phyloP scores from a whole-genome alignment of 768 basidiomycete genomes.

The Mycena olivaceomarginata region DNA sequence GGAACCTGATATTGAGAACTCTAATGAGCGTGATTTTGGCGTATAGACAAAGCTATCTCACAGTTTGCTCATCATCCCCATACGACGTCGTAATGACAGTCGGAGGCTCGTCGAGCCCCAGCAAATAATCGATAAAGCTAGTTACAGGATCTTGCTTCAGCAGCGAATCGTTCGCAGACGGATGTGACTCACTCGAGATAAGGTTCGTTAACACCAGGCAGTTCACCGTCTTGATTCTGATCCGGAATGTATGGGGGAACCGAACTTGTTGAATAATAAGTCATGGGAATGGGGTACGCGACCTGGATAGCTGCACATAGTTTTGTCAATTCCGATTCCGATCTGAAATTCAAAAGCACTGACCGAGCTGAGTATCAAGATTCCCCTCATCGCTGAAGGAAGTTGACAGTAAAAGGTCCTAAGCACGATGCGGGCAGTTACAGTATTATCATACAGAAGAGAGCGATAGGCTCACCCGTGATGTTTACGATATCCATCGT shows the following conservation, averaged over 20 bases:
- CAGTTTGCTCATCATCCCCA: conserved; percentile 56
- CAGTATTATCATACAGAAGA: neutral
- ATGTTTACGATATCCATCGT: conserved; percentile 63
- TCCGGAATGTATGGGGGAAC: conserved; percentile 65
- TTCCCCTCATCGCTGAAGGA: conserved; percentile 52
- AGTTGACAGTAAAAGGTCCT: conserved; percentile 26
- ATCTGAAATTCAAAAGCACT: conserved; percentile 53
- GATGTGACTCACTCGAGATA: conserved; percentile 55
- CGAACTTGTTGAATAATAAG: conserved; percentile 66
- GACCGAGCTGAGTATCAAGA: conserved; percentile 66
- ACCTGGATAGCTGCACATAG: conserved; percentile 58
- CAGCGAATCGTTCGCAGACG: neutral
- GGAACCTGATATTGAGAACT: conserved; percentile 19
- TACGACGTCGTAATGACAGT: conserved; percentile 64
- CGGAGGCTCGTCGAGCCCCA: conserved; percentile 54
- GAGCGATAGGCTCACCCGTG: conserved; percentile 30
- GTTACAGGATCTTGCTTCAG: too few species aligned
- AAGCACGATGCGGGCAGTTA: neutral
- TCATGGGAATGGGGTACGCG: conserved; percentile 66
- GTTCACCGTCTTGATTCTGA: conserved; percentile 39
- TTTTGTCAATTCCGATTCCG: conserved; percentile 12
- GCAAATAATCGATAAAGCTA: conserved; percentile 60
- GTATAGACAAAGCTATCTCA: neutral
- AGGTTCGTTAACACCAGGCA: conserved; percentile 60
- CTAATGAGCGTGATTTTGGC: neutral